phyloP scores from a whole-genome alignment of 2,329 filamentous ascomycete species.

The Zelopaecilomyces penicillatus region DNA sequence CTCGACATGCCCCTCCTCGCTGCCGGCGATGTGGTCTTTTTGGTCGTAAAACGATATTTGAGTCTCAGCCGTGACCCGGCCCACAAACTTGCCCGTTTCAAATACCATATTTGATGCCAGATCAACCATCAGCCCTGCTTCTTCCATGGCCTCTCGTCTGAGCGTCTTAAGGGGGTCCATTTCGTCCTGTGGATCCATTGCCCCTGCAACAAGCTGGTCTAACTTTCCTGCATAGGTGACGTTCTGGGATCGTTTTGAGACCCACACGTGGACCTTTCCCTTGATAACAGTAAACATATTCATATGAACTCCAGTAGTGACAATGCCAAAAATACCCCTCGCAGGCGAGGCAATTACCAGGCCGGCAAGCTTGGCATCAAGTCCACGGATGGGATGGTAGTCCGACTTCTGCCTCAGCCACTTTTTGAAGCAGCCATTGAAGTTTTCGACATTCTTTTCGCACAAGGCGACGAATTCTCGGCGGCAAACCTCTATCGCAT shows the following conservation, averaged over 20 bases:
- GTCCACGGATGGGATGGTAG: slow-evolving; percentile 22
- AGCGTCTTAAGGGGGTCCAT: slow-evolving; percentile 20
- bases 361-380: slow-evolving; percentile 12
- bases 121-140: slow-evolving; percentile 22
- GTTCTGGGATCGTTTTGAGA: slow-evolving; percentile 21
- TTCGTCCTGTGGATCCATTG: slow-evolving; percentile 22
- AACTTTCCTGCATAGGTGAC: slow-evolving; percentile 26
- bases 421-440: slow-evolving; percentile 17
- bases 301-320: slow-evolving; percentile 29
- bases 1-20: slow-evolving; percentile 25
- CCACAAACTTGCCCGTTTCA: slow-evolving; percentile 12
- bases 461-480: slow-evolving; percentile 18
- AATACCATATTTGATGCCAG: slow-evolving; percentile 14
- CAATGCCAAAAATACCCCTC: slow-evolving; percentile 26
- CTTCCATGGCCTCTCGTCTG: slow-evolving; percentile 25
- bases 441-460: slow-evolving; percentile 15
- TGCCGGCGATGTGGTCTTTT: slow-evolving; percentile 22
- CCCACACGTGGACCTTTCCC: slow-evolving; percentile 24
- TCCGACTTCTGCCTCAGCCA: slow-evolving; percentile 17
- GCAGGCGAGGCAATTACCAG: slow-evolving; percentile 24
- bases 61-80: slow-evolving; percentile 15
- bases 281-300: slow-evolving; percentile 25
- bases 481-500: slow-evolving; percentile 10
- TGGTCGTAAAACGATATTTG: slow-evolving; percentile 27
- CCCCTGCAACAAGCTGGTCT: slow-evolving; percentile 30